These are phyloP conservation scores for Cyclotella sp. DNA, from an alignment of 108 stramenopile genomes.

Conservation along the genomic window DNA sequence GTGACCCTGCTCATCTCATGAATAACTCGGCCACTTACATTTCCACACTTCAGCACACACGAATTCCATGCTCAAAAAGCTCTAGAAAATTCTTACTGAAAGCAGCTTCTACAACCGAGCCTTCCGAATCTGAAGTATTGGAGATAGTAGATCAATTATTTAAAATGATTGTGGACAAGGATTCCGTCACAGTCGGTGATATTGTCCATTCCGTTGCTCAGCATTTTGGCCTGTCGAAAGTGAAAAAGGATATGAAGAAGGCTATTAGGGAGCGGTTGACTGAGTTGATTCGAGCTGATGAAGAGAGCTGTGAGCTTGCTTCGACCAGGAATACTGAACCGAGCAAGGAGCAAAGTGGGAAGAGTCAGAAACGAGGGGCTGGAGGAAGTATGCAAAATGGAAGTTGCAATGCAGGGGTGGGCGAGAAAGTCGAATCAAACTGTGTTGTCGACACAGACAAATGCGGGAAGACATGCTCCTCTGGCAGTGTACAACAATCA, in stretches of 20 bases:
- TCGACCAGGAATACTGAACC: too few species aligned
- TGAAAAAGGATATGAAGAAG: constrained; percentile 44
- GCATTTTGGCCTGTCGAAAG: constrained; percentile 33
- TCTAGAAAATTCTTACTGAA: background rate
- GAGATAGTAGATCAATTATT: constrained; percentile 47
- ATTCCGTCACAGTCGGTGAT: constrained; percentile 50
- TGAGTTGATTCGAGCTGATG: constrained; percentile 41
- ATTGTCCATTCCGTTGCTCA: constrained; percentile 31
- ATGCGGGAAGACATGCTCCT: too few species aligned
- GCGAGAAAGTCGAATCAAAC: background rate
- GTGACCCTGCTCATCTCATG: background rate
- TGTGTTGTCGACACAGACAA: background rate
- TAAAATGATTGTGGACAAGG: constrained; percentile 34
- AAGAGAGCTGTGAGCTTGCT: background rate
- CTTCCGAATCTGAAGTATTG: constrained; percentile 25
- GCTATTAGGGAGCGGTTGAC: constrained; percentile 46
- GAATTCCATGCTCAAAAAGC: background rate
- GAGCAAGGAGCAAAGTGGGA: background rate
- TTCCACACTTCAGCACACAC: background rate
- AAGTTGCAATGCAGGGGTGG: background rate
- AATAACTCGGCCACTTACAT: background rate
- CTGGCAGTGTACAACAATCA: background rate
- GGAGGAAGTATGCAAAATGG: background rate
- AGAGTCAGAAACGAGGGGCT: background rate
- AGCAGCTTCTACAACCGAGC: background rate